Evolutionary conservation across 495 filamentous ascomycete species (phyloP), one percentile per base, ranked within the genome.

Genomic region (Aspergillus incahuasiensis): DNA sequence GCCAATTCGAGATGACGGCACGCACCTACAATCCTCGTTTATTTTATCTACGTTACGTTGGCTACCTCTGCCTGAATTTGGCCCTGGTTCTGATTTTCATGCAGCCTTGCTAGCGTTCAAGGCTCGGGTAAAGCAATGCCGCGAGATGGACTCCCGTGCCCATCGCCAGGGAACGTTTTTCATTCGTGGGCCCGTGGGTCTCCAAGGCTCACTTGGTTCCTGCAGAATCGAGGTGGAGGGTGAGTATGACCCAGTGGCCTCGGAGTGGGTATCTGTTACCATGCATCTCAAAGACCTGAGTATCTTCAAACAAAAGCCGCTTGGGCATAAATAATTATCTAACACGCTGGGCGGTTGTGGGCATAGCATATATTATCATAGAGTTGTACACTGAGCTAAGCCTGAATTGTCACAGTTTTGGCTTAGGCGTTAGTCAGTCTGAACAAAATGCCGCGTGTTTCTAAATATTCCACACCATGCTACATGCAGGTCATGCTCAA

Each of bases 81-180:
- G 67, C 9, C 69, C 69, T 7, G 61, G 73, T 48, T 65, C 71
- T 60, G 63, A 76, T 70, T 56, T 74, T 30, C 55, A 66, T 44
- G 39, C 70, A 54, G 67, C 83, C 0, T 78, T 74, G 45, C 35
- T 73, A 32, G 78, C 75, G 5, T 89, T 91, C 68, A 77, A 70
- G 50, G 54, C 67, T 22, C 81, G 74, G 24, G 71, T 88, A 16
- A 61, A 53, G 9, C 66, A 82, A 28, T 67, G 68, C 48, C 59
- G 48, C 40, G 51, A 57, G 32, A 59, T 44, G 48, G 52, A 16
- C 49, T 52, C 32, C 20, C 62, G 59, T 19, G 64, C 79, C 22
- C 79, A 84, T 34, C 84, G 81, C 9, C 78, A 84, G 21, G 89
- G 89, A 2, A 78, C 77, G 21, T 79, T 92, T 48, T 66, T 79